Evolutionary conservation across 192 early-diverging fungal species (phyloP).

Genomic region (Chytriomyces hyalinus): DNA sequence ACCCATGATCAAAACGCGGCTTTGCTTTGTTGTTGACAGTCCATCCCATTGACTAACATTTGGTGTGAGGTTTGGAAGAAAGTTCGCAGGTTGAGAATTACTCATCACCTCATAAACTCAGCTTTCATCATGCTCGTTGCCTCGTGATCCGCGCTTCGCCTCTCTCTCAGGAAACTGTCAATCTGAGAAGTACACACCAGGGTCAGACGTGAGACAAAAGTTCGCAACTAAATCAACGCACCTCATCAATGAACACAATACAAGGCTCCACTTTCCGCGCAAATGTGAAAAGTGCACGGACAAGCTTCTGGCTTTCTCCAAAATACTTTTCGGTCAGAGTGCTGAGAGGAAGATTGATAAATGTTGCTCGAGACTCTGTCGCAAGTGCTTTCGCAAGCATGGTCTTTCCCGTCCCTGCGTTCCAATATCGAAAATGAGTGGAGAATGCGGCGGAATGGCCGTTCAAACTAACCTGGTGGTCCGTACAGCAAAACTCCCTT

Average conservation of each 20-base stretch:
- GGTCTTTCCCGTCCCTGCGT: conserved; percentile 89
- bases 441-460: conserved; percentile 21
- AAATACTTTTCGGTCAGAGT: conserved; percentile 78
- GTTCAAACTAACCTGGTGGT: conserved; percentile 65
- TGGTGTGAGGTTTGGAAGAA: conserved; percentile 4
- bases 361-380: conserved; percentile 94
- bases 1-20: conserved; percentile 71
- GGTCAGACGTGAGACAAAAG: no score
- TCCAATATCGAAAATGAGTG: conserved; percentile 33
- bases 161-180: conserved; percentile 93
- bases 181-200: conserved; percentile 49
- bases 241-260: conserved; percentile 99
- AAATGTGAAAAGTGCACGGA: conserved; percentile 87
- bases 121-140: conserved; percentile 99
- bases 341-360: conserved; percentile 96
- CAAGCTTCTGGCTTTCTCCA: conserved; percentile 59
- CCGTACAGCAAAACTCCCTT: conserved; percentile 95
- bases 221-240: conserved; percentile 36
- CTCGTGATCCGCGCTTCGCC: conserved; percentile 90
- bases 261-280: conserved; percentile 93
- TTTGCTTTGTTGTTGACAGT: conserved; percentile 65
- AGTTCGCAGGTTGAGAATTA: background rate
- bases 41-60: conserved; percentile 90
- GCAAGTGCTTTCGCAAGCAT: conserved; percentile 99
- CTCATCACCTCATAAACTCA: conserved; percentile 86